phyloP scores from a whole-genome alignment of 805 yeast genomes.

The Teunomyces aglyptinius region DNA sequence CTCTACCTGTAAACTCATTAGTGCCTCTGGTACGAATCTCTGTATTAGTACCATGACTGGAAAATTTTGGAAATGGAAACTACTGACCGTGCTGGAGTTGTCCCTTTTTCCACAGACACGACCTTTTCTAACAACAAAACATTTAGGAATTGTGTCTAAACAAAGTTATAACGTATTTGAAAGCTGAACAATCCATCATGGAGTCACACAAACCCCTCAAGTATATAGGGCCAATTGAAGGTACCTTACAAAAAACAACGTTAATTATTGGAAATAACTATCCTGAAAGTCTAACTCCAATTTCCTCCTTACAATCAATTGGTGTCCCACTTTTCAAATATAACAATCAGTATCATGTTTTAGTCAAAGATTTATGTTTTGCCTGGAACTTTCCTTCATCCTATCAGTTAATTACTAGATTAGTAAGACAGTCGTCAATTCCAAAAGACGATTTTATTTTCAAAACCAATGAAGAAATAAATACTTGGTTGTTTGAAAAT shows the following conservation, averaged over 20 bases:
- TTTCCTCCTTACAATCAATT: constrained; percentile 6
- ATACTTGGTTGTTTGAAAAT: constrained; percentile 17
- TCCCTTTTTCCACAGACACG: not conserved
- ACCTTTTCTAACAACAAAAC: not conserved
- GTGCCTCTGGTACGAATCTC: too few species aligned
- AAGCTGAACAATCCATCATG: not conserved
- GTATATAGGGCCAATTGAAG: not conserved
- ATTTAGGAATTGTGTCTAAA: not conserved
- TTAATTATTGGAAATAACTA: not conserved
- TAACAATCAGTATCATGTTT: constrained; percentile 16
- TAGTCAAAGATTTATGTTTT: constrained; percentile 30
- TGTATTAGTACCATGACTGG: too few species aligned
- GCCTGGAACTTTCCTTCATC: constrained; percentile 43
- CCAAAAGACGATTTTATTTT: constrained; percentile 16
- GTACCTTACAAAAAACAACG: not conserved
- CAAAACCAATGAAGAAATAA: constrained; percentile 18
- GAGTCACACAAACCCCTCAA: not conserved
- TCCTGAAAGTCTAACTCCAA: not conserved
- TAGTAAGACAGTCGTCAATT: constrained; percentile 21
- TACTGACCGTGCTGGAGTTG: too few species aligned
- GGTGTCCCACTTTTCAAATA: constrained; percentile 11
- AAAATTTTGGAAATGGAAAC: too few species aligned
- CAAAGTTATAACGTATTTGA: not conserved
- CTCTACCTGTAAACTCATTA: too few species aligned
- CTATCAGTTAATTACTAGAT: constrained; percentile 34